phyloP scores from a whole-genome alignment of 352 stramenopile species.

The Globisporangium okanoganense region DNA sequence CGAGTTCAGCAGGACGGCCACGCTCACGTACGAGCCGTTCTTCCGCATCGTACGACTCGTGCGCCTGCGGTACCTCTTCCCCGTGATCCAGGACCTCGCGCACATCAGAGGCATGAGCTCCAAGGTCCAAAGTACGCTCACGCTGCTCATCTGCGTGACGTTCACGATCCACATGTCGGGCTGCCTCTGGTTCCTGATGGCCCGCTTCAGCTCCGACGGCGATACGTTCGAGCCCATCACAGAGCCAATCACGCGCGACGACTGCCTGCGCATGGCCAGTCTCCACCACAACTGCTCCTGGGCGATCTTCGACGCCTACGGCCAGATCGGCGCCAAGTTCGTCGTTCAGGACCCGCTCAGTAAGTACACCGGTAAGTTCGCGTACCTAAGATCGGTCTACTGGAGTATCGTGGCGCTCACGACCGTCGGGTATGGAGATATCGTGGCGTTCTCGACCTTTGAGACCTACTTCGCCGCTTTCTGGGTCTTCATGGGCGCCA shows the following conservation, averaged over 20 bases:
- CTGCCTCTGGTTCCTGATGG: constrained; percentile 77
- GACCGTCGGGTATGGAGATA: constrained; percentile 74
- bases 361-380: constrained; percentile 51
- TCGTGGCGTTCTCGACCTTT: constrained; percentile 65
- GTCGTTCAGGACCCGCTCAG: constrained; percentile 23
- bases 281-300: constrained; percentile 66
- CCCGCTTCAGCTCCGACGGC: constrained; percentile 44
- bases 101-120: constrained; percentile 56
- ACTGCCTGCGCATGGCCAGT: constrained; percentile 42
- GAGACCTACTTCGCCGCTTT: constrained; percentile 65
- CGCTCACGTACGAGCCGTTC: constrained; percentile 37
- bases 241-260: constrained; percentile 29
- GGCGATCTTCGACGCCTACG: constrained; percentile 65
- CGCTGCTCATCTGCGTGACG: constrained; percentile 61
- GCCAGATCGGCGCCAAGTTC: constrained; percentile 50
- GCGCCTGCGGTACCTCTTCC: constrained; percentile 42
- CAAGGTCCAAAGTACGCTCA: constrained; percentile 48
- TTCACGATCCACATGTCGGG: constrained; percentile 56
- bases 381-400: constrained; percentile 69
- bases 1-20: constrained; percentile 37
- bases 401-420: constrained; percentile 74
- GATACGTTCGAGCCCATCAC: constrained; percentile 24
- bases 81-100: constrained; percentile 51
- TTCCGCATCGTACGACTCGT: constrained; percentile 47
- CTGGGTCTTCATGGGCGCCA: constrained; percentile 61